A percentile compares a stretch with the other conserved stretches of the same genome.
These are phyloP conservation scores for Ocimum tenuiflorum DNA, from an alignment of 257 asterid species.

Conservation along the genomic window DNA sequence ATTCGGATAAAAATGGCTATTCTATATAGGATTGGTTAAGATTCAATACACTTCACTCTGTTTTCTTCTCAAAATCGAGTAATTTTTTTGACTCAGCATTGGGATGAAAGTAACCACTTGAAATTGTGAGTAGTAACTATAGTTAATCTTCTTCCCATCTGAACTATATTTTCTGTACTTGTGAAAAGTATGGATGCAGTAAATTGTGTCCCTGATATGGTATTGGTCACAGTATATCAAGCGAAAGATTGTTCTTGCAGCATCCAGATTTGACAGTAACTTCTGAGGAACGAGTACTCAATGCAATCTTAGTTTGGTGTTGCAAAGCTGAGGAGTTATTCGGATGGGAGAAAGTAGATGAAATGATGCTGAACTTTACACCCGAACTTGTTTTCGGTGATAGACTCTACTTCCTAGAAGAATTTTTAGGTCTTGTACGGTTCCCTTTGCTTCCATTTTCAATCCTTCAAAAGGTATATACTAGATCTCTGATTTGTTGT, in stretches of 20 bases:
- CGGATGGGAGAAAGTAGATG: conserved; percentile 70
- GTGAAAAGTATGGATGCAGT: neutral
- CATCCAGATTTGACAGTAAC: conserved; percentile 92
- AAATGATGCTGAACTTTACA: conserved; percentile 40
- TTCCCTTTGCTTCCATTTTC: conserved; percentile 65
- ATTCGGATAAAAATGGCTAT: neutral
- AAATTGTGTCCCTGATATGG: neutral
- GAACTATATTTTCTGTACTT: neutral
- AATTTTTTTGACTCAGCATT: neutral
- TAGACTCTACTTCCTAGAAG: conserved; percentile 45
- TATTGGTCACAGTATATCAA: conserved; percentile 16
- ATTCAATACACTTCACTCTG: neutral
- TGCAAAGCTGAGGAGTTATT: conserved; percentile 51
- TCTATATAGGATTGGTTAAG: neutral
- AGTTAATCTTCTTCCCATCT: neutral
- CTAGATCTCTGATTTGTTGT: neutral
- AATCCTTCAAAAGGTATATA: conserved; percentile 58
- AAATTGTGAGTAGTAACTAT: neutral
- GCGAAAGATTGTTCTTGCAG: conserved; percentile 36
- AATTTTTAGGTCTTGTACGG: conserved; percentile 52
- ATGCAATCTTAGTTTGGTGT: conserved; percentile 77
- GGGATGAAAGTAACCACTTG: neutral
- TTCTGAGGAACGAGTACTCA: conserved; percentile 87
- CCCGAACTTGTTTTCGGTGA: conserved; percentile 58
- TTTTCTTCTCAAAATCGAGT: neutral